Evolutionary conservation across 2,329 filamentous ascomycete species (phyloP).

Genomic region (Colletotrichum lentis): DNA sequence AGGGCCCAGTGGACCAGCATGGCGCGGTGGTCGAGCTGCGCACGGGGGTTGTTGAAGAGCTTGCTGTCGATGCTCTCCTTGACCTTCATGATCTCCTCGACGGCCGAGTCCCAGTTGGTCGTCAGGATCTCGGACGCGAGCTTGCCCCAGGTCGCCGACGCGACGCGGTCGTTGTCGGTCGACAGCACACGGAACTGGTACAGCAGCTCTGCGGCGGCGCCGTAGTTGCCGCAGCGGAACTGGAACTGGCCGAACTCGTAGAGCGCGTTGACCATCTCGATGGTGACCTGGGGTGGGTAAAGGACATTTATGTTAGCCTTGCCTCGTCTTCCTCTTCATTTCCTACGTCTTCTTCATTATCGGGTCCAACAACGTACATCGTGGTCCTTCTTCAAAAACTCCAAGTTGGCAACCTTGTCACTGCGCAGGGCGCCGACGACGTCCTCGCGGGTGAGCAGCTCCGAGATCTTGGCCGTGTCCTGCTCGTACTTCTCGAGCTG

Average conservation of each 20-base stretch:
- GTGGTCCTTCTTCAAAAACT: slow-evolving; percentile 96
- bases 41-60: slow-evolving; percentile 94
- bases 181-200: slow-evolving; percentile 98
- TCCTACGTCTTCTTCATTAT: no score
- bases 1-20: slow-evolving; percentile 99
- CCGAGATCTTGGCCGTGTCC: slow-evolving; percentile 87
- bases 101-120: slow-evolving; percentile 91
- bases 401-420: slow-evolving; percentile 99
- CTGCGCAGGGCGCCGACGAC: slow-evolving; percentile 90
- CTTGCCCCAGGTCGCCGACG: slow-evolving; percentile 96
- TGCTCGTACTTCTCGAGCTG: slow-evolving; percentile 85
- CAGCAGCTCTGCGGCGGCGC: slow-evolving; percentile 86
- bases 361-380: slow-evolving; percentile 65
- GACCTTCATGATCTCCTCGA: slow-evolving; percentile 90
- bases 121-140: slow-evolving; percentile 94
- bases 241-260: slow-evolving; percentile 97
- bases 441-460: slow-evolving; percentile 85
- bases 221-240: slow-evolving; percentile 97
- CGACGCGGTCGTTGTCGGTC: slow-evolving; percentile 97
- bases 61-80: slow-evolving; percentile 92
- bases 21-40: slow-evolving; percentile 93
- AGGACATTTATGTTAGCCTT: slow-evolving; percentile 21
- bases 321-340: background rate
- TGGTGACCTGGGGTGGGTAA: slow-evolving; percentile 69
- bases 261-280: slow-evolving; percentile 94